Evolutionary conservation across 495 filamentous ascomycete species (phyloP).

Genomic region (Lasiosphaeris hirsuta): DNA sequence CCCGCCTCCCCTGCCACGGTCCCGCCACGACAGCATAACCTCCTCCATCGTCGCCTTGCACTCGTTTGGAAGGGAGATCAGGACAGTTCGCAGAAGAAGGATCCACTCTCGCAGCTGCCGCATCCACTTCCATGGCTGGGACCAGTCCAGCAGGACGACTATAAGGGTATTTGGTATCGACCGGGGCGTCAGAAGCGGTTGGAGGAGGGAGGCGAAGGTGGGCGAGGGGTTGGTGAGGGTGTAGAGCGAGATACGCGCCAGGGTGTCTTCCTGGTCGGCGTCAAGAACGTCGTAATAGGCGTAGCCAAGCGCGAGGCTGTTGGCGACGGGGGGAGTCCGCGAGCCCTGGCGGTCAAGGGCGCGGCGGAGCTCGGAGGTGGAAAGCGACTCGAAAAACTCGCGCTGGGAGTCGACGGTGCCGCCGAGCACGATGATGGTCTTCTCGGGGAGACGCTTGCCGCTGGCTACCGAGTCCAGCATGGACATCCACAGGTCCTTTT

Average conservation of each 20-base stretch:
- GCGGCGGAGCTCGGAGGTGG: slow-evolving; percentile 59
- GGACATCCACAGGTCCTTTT: slow-evolving; percentile 91
- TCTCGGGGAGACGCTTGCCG: slow-evolving; percentile 87
- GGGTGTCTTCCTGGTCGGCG: slow-evolving; percentile 90
- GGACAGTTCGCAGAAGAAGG: slow-evolving; percentile 68
- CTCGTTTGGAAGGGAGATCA: slow-evolving; percentile 70
- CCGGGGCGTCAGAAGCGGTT: slow-evolving; percentile 79
- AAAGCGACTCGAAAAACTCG: slow-evolving; percentile 82
- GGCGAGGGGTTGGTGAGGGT: slow-evolving; percentile 79
- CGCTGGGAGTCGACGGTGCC: slow-evolving; percentile 84
- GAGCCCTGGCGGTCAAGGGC: slow-evolving; percentile 55
- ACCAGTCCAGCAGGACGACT: slow-evolving; percentile 89
- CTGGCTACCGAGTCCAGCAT: slow-evolving; percentile 89
- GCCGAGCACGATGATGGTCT: slow-evolving; percentile 83
- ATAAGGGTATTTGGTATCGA: slow-evolving; percentile 84
- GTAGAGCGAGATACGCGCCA: slow-evolving; percentile 89
- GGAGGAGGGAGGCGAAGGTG: slow-evolving; percentile 77
- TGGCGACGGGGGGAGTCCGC: slow-evolving; percentile 78
- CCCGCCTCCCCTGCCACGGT: slow-evolving; percentile 52
- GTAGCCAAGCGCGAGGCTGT: slow-evolving; percentile 90
- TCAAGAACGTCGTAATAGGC: slow-evolving; percentile 94
- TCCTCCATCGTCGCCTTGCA: slow-evolving; percentile 81
- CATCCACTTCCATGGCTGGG: slow-evolving; percentile 87
- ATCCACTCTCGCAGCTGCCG: slow-evolving; percentile 87
- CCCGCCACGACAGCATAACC: slow-evolving; percentile 63